phyloP scores from a whole-genome alignment of 2,329 filamentous ascomycete species.

The Teratosphaeria gauchensis region DNA sequence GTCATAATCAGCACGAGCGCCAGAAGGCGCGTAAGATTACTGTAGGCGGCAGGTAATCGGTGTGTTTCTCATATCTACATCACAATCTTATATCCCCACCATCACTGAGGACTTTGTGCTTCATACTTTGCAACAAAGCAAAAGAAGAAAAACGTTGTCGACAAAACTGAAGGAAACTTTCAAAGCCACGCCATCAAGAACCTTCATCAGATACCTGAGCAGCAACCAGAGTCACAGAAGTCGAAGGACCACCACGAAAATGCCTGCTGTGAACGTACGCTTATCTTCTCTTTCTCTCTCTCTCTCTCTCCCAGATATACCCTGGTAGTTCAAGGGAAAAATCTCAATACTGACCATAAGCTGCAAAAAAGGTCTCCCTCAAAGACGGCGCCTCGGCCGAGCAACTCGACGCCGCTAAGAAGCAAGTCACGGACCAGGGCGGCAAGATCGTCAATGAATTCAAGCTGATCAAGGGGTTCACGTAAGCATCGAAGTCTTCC shows the following conservation, averaged over 20 bases:
- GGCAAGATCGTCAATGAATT: slow-evolving; percentile 79
- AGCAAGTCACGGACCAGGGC: slow-evolving; percentile 63
- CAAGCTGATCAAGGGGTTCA: slow-evolving; percentile 82
- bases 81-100: no score
- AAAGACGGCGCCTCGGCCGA: slow-evolving; percentile 59
- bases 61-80: no score
- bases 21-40: not conserved
- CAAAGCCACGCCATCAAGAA: no score
- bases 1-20: not conserved
- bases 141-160: not conserved
- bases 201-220: no score
- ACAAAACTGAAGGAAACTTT: no score
- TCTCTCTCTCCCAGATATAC: no score
- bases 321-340: no score
- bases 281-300: not conserved
- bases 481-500: slow-evolving; percentile 50
- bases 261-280: slow-evolving; percentile 23
- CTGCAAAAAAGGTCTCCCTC: no score
- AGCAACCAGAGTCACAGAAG: not conserved
- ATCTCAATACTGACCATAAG: no score
- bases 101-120: no score
- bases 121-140: no score
- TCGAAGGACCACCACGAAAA: slow-evolving; percentile 1
- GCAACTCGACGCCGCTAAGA: slow-evolving; percentile 65
- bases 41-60: no score